Base-by-base conservation (phyloP, 805 yeast genomes). In the Wickerhamiella occidentalis region DNA sequence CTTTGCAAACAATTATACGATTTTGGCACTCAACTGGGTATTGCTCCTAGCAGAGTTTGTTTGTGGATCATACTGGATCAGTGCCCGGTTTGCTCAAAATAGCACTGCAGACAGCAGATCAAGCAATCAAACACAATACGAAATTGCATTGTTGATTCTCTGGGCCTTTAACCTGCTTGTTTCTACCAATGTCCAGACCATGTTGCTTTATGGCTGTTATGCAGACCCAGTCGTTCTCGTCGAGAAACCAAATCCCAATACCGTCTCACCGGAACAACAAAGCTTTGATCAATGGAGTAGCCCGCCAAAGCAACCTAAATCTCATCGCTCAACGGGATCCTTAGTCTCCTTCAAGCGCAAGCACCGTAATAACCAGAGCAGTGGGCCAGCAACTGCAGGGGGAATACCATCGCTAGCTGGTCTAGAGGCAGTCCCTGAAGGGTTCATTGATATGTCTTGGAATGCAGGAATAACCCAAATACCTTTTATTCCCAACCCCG, bases 401-500 rank as follows among this genome's bases (percentile, higher is more conserved):
- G 15, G 5, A 15, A 19, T 38, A 18, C 48, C 48, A 25, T 40
- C 51, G 3, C 47, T 52, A 9, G 44, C 44, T 9, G 55, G 55
- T 6, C 48, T 52, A 9, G 54, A 49, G 13, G 55, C 53, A 6
- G 49, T 52, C 19, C 55, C 55, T 15, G 53, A 52, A 21, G 55
- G 55, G 2, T 47, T 47, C 26, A 15, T 40, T 11, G 54, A 47
- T 15, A 6, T 40, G 23, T 47, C 43, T 26, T 47, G 52, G 52
- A 52, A 52, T 36, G 40, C 30, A 26, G 25, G 46, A 35, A 25
- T 40, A 12, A 40, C 30, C 15, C 26, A 19, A 19, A 26, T 17
- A 33, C 43, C 26, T 3, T 19, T 26, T 40, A 40, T 47, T 22
- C 40, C 29, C 15, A 44, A 45, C 25, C 42, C 49, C n/a, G 51